Evolutionary conservation across 306 rosid genomes (phyloP).

Genomic region (Inga leiocalycina): DNA sequence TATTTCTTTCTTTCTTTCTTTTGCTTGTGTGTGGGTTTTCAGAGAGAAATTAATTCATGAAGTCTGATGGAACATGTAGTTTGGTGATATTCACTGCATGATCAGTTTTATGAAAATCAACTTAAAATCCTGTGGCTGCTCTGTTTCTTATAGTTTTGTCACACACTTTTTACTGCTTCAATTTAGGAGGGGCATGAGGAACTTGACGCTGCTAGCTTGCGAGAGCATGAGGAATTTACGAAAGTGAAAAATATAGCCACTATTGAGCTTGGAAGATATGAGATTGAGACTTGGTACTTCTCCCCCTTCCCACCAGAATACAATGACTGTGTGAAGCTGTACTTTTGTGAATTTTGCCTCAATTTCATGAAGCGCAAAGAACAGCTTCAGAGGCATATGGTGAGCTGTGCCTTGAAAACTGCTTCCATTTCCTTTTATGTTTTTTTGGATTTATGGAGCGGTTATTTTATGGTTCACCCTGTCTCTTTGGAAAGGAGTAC

Average conservation of each 20-base stretch:
- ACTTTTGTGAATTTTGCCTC: constrained; percentile 98
- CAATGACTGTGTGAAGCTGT: constrained; percentile 87
- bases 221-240: constrained; percentile 98
- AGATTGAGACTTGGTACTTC: constrained; percentile 99
- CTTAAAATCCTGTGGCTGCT: background rate
- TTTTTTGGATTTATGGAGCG: constrained; percentile 29
- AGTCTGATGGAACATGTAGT: constrained; percentile 15
- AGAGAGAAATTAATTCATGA: background rate
- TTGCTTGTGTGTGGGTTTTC: background rate
- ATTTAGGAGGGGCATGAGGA: constrained; percentile 99
- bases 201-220: constrained; percentile 99
- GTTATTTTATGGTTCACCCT: constrained; percentile 2
- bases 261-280: constrained; percentile 98
- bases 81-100: constrained; percentile 5
- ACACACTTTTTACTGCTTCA: constrained; percentile 14
- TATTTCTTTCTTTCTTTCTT: background rate
- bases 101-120: background rate
- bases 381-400: constrained; percentile 99
- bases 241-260: constrained; percentile 99
- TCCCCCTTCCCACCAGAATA: constrained; percentile 98
- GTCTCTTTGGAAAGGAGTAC: constrained; percentile 16
- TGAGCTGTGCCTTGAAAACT: constrained; percentile 55
- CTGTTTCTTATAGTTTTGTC: constrained; percentile 24
- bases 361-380: constrained; percentile 99
- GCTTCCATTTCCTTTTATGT: constrained; percentile 17